Evolutionary conservation across 176 grass and related monocot species (phyloP), one percentile per base, ranked within the genome.

Genomic region (Oryza officinalis): DNA sequence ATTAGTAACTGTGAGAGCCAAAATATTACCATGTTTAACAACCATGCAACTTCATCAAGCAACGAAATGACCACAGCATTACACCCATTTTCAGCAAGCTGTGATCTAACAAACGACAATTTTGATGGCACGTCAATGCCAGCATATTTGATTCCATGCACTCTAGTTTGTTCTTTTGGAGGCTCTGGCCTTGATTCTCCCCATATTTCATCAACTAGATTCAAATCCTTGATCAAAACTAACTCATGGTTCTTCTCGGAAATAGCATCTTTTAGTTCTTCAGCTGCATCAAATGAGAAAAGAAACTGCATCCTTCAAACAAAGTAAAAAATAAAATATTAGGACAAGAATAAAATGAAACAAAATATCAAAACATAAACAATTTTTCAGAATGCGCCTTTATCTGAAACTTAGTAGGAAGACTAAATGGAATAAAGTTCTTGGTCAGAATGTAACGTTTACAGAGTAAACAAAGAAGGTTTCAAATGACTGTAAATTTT

Each of bases 31-130:
- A 98, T 92, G 76, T 98, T 98, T 77, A 98, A 82, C 67, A 95
- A 49, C 93, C 96, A 98, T 27, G 96, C 93, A 93, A 98, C 77
- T 88, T 98, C 96, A 77, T 98, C 96, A 33, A 98, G 96, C 93
- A 98, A 92, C 77, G 96, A 95, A 87, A 98, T 91, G 49, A 92
- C 91, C 38, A 95, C 72, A 68, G 91, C 78, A 66, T 91, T 83
- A 59, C 88, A 93, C 37, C 83, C 89, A 85, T 86, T 86, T 85
- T 95, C 91, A 81, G 75, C 31, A 76, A 95, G 91, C 9, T 93
- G 86, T 31, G 96, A 98, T 79, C 96, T 95, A 81, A 95, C 83
- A 66, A 81, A 93, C 26, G 85, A 91, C 32, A 98, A 92, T 80
- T 98, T 98, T 23, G 87, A 91, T 71, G 71, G 37, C 37, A 93